Evolutionary conservation across 2,329 filamentous ascomycete species (phyloP).

Genomic region (Aspergillus thermomutatus): DNA sequence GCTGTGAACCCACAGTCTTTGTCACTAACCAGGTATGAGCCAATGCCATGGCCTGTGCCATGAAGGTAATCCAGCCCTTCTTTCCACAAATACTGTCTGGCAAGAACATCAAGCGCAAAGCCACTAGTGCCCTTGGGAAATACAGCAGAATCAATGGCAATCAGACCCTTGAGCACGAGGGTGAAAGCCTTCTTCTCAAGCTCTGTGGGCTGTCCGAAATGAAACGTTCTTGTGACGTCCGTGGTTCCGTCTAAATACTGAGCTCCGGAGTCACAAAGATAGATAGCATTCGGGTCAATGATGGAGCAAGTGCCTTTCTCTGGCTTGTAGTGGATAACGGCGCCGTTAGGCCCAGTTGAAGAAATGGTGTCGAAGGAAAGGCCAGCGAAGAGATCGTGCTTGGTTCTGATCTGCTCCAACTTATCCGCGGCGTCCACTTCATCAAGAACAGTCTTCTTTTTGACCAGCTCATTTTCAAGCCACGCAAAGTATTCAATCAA

Average conservation of each 20-base stretch:
- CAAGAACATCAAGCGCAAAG: slow-evolving; percentile 83
- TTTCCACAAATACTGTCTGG: slow-evolving; percentile 89
- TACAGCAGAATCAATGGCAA: slow-evolving; percentile 77
- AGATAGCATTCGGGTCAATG: slow-evolving; percentile 81
- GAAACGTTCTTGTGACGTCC: slow-evolving; percentile 88
- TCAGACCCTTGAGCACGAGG: slow-evolving; percentile 89
- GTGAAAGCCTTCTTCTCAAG: slow-evolving; percentile 90
- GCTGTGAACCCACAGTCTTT: not conserved
- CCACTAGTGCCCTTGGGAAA: slow-evolving; percentile 96
- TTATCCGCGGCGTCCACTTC: slow-evolving; percentile 92
- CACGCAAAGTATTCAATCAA: slow-evolving; percentile 92
- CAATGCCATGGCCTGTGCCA: slow-evolving; percentile 93
- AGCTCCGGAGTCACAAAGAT: slow-evolving; percentile 95
- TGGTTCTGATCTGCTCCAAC: slow-evolving; percentile 62
- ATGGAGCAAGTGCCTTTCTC: slow-evolving; percentile 75
- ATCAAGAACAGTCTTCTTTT: slow-evolving; percentile 70
- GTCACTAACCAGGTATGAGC: slow-evolving; percentile 66
- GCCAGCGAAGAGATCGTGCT: slow-evolving; percentile 74
- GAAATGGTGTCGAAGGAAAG: slow-evolving; percentile 96
- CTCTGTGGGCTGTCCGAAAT: slow-evolving; percentile 80
- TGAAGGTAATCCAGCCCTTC: slow-evolving; percentile 92
- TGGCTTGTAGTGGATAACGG: slow-evolving; percentile 93
- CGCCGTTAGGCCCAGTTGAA: slow-evolving; percentile 86
- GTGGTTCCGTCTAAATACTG: slow-evolving; percentile 96
- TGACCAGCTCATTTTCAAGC: slow-evolving; percentile 83